Evolutionary conservation across 2,329 filamentous ascomycete genomes (phyloP), one percentile per base, ranked within the genome.

Genomic region (Claviceps pazoutovae): DNA sequence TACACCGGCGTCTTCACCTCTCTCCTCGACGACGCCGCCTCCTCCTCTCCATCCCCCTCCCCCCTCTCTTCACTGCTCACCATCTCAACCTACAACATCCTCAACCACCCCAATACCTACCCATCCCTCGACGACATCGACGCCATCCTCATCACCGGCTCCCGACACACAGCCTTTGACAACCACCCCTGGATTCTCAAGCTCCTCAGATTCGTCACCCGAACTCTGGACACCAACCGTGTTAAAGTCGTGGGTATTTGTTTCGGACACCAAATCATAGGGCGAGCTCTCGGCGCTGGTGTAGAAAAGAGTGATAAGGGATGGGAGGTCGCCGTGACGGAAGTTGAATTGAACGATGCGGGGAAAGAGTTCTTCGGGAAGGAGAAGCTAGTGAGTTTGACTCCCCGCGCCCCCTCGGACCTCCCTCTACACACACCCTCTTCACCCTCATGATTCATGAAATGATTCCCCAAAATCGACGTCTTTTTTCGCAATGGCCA

Each of bases 141-240:
- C 72, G 90, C 85, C 51, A 71, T 97, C 36, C 73, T 96, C 42
- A 77, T 96, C 55, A 87, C 85, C 0, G 91, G 91, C 4, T 77
- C 74, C 74, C 85, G 80, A 79, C 64, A 69, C 56, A 71, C 68
- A 17, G 67, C 71, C 1, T 73, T 68, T 53, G 62, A 70, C 45
- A 62, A 72, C 48, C 64, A 71, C 37, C 59, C 64, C 1, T 75
- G 72, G 72, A 74, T 75, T 49, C 45, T 70, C 17, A 62, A 63
- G 16, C 62, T 75, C 19, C 67, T 68, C 23, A 61, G 66, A 51
- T 74, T 68, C 49, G 60, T 70, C 6, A 58, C 57, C 17, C 57
- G 58, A 41, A 65, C 62, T 11, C 62, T 66, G 11, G 58, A 61
- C 4, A 56, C 59, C 16, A 66, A 63, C 5, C 61, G 82, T 56